Base-by-base conservation (phyloP, 495 filamentous ascomycete species). In the Evernia prunastri region DNA sequence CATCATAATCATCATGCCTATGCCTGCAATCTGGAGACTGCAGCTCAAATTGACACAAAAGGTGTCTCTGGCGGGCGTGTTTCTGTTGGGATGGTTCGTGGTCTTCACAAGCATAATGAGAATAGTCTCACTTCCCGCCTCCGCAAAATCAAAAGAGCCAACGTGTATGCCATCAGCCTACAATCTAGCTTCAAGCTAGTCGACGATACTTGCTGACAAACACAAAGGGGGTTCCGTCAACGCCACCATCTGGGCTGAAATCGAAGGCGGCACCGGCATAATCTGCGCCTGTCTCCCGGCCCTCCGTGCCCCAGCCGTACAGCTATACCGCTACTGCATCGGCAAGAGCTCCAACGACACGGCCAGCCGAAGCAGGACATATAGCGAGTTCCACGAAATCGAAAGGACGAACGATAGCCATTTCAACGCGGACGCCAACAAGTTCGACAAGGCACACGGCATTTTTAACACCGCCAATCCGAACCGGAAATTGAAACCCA, bases 1-100 rank as follows among this genome's bases (percentile, higher is more conserved):
- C 1, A 35, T 82, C 33, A 78, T 82, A 36, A 59, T 82, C 27
- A 42, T 78, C 9, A 78, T 78, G 63, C 80, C 80, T 1, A 78
- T 81, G 73, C 79, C 78, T 0, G 73, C 80, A 33, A 72, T 82
- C 29, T 69, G 68, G 54, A 73, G 72, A 7, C 66, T 82, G 10
- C 77, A 81, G 58, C 63, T 82, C 20, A 78, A 76, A 0, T 60
- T 36, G 40, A 74, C 72, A 53, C 77, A 81, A 58, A 80, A 76
- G 63, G 17, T 79, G 23, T 77, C 76, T 9, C 63, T 82, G 23
- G 75, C 77, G 66, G 74, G 59, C 8, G 69, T 82, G 37, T 82
- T 82, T 61, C 71, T 77, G 0, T 66, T 81, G 0, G 80, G 80
- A 13, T 36, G 33, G 37, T 58, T 58, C 27, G 56, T 58, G 3